Conservation (phyloP, 805 yeast genomes). For the Candida maesae region DNA sequence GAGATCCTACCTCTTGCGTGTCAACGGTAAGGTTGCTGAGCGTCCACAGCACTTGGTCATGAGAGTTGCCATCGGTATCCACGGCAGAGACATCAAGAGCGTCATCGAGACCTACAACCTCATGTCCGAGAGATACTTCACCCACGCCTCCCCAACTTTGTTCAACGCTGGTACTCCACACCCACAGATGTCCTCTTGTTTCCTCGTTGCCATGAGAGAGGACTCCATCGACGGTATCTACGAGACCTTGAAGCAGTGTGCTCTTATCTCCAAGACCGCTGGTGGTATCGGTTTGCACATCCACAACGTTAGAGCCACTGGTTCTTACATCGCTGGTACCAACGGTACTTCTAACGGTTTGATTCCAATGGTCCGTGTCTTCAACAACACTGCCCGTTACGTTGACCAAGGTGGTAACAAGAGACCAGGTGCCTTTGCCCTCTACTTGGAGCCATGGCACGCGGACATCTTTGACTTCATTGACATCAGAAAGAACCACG, state of each 20-base stretch:
- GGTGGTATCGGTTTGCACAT: conserved; percentile 95
- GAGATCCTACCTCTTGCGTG: conserved; percentile 74
- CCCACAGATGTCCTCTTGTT: conserved; percentile 88
- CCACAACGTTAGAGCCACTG: conserved; percentile 84
- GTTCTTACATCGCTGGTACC: conserved; percentile 87
- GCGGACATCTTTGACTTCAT: conserved; percentile 84
- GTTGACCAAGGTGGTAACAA: conserved; percentile 99
- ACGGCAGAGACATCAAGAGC: conserved; percentile 58
- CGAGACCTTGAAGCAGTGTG: conserved; percentile 82
- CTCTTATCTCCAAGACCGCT: conserved; percentile 88
- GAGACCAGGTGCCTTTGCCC: conserved; percentile 96
- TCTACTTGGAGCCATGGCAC: conserved; percentile 97
- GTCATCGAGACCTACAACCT: conserved; percentile 81
- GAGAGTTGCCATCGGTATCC: conserved; percentile 93
- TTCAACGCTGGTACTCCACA: conserved; percentile 90
- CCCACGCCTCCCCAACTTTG: conserved; percentile 96
- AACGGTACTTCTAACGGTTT: conserved; percentile 92
- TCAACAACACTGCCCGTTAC: conserved; percentile 93
- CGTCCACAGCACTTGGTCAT: conserved; percentile 89
- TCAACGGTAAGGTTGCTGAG: conserved; percentile 66
- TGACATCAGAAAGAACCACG: conserved; percentile 89
- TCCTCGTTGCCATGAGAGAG: conserved; percentile 83
- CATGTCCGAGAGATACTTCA: conserved; percentile 84
- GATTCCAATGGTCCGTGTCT: conserved; percentile 93
- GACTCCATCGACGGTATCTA: conserved; percentile 96